Base-by-base conservation (phyloP, 23 red algal genomes). In the Cyanidium caldarium region DNA sequence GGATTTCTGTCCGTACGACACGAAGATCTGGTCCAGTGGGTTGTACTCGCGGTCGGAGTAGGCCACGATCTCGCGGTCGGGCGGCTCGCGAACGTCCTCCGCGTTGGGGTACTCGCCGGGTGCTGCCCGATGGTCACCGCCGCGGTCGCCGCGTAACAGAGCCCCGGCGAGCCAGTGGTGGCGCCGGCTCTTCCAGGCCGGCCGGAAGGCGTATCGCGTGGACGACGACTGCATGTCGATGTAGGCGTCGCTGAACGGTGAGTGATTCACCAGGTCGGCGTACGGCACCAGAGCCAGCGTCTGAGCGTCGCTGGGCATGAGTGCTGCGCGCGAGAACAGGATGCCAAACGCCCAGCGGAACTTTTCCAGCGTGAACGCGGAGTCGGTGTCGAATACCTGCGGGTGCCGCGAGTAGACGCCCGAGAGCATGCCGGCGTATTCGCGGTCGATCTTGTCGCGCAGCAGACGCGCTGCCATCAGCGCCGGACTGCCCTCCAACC, bases 321-420 rank as follows among this genome's bases (percentile, higher is more conserved):
- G 69, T 38, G 87, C 72, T 20, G 84, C 79, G 12, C 91, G 45
- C 38, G 91, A 96, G 42, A 96, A 96, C 7, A 96, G 46, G 35
- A 96, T 79, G 0, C 77, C 83, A 84, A 96, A 96, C 37, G 91
- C 91, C 91, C 91, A 96, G 37, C 73, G 44, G 80, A 83, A 96
- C 23, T 41, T 37, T 21, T 76, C 67, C 38, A 45, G 34, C 17
- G 37, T 66, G 46, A 76, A 87, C 0, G 75, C 44, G 45, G 73
- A 65, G n/a, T 73, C 45, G 10, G 69, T 37, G 16, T 75, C 42
- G 31, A 36, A 57, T 17, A 0, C 28, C 28, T 85, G 40, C 28
- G 69, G 65, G 25, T 58, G 30, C 5, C 21, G 51, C 10, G 12
- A 34, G 43, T 57, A 73, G 12, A 73, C 40, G 19, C 36, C 17